Evolutionary conservation across 192 early-diverging fungal genomes (phyloP).

Genomic region (Coemansia sp.): DNA sequence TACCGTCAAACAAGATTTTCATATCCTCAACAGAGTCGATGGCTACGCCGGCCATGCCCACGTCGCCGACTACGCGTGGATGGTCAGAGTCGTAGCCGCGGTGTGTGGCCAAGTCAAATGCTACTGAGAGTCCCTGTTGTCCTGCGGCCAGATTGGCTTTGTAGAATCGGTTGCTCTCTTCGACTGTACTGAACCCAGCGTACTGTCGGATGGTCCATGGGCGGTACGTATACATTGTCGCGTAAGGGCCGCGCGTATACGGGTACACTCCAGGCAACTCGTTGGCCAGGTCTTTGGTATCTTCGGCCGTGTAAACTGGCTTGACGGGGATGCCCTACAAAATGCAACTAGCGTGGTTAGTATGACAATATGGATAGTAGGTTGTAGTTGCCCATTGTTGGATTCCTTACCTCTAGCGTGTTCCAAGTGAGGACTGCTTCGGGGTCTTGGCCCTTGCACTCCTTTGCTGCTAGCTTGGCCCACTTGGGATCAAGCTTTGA

Average conservation of each 20-base stretch:
- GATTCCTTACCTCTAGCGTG: conserved; percentile 64
- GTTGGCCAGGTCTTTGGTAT: conserved; percentile 61
- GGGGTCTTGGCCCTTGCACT: conserved; percentile 88
- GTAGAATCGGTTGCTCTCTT: conserved; percentile 90
- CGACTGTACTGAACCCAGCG: conserved; percentile 92
- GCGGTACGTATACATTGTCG: conserved; percentile 82
- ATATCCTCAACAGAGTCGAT: conserved; percentile 93
- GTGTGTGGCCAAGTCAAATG: conserved; percentile 91
- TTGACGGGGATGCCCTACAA: conserved; percentile 74
- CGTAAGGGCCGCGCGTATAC: conserved; percentile 84
- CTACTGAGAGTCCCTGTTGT: conserved; percentile 86
- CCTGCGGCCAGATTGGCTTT: conserved; percentile 85
- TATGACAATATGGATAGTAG: neutral
- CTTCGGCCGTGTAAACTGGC: conserved; percentile 82
- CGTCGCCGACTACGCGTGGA: conserved; percentile 86
- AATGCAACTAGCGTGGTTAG: neutral
- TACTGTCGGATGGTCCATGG: conserved; percentile 92
- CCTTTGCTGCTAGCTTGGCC: conserved; percentile 75
- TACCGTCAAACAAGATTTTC: conserved; percentile 90
- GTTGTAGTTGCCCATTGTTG: neutral
- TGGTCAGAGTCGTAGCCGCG: conserved; percentile 91
- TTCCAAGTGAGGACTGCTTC: conserved; percentile 74
- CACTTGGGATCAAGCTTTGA: conserved; percentile 69
- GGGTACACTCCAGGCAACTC: conserved; percentile 87
- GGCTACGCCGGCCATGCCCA: conserved; percentile 93